phyloP scores from a whole-genome alignment of 768 basidiomycete species.

The Trametopsis cervina region DNA sequence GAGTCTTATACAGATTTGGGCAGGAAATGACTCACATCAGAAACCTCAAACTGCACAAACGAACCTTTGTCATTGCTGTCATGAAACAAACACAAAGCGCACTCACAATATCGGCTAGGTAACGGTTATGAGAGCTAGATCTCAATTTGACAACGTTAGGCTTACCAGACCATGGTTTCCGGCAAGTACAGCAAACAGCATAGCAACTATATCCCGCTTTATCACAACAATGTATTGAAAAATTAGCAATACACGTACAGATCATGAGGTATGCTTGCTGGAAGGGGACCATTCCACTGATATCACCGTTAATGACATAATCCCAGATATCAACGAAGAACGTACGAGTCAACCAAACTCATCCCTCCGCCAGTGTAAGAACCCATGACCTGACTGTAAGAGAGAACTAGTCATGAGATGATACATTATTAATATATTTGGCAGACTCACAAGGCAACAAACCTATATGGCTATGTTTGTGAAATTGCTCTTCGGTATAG shows the following conservation, averaged over 20 bases:
- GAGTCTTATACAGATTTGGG: too few relatives aligned
- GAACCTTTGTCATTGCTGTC: not conserved
- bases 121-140: not conserved
- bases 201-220: conserved; percentile 29
- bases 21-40: conserved; percentile 11
- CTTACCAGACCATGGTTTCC: conserved; percentile 73
- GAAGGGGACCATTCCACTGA: conserved; percentile 64
- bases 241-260: conserved; percentile 23
- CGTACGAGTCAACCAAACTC: conserved; percentile 54
- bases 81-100: not conserved
- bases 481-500: too few relatives aligned
- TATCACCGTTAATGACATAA: not conserved
- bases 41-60: conserved; percentile 43
- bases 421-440: too few relatives aligned
- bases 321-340: not conserved
- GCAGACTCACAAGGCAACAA: conserved; percentile 13
- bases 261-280: conserved; percentile 61
- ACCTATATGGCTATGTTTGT: conserved; percentile 17
- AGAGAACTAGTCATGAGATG: too few relatives aligned
- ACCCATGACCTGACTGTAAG: conserved; percentile 15
- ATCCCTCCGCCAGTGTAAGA: conserved; percentile 68
- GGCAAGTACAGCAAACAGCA: conserved; percentile 61
- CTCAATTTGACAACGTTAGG: conserved; percentile 3
- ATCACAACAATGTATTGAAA: not conserved
- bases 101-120: conserved; percentile 54